Evolutionary conservation across 2,329 filamentous ascomycete genomes (phyloP), one percentile per base, ranked within the genome.

Genomic region (Exophiala sp.): DNA sequence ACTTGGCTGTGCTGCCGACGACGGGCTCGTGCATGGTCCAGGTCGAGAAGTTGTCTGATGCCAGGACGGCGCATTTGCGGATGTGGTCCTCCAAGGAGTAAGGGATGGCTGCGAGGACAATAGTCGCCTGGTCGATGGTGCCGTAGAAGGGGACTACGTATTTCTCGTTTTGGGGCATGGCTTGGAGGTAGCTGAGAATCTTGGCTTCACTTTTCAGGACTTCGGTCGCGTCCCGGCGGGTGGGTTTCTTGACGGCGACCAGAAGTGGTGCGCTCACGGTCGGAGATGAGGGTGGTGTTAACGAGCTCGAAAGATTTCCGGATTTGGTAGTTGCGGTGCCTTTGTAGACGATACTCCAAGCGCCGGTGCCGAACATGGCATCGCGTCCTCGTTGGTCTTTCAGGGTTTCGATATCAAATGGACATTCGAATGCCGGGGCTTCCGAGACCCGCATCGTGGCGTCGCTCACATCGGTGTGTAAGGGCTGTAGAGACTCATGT

Each of bases 321-420:
- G 18, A 18, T 29, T 46, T 50, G 42, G 52, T 18, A n/a, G 40
- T 47, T 14, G 50, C 49, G 16, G 40, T 59, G 44, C 65, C 75
- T 56, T 71, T 72, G 63, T 73, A 75, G 14, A 78, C 75, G 14
- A 68, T 70, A 56, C 75, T 77, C 75, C 75, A 78, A 14, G 68
- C 73, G 20, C 75, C 75, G 35, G 67, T 68, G 20, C 75, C 75
- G 48, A 72, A 76, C 49, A 74, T 68, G 14, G 71, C 47, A 6
- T 62, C 65, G 11, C 61, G 62, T 12, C 67, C 68, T 12, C 49
- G 52, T 2, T 54, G 41, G 39, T 64, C 57, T 42, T 56, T 53
- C 41, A 61, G 34, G 36, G 62, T 52, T 34, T 60, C 57, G 12
- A 63, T 40, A 8, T 61, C 54, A 44, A 58, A 63, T 5, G 59